phyloP scores from a whole-genome alignment of 306 rosid genomes.

The Castanospermum australe region DNA sequence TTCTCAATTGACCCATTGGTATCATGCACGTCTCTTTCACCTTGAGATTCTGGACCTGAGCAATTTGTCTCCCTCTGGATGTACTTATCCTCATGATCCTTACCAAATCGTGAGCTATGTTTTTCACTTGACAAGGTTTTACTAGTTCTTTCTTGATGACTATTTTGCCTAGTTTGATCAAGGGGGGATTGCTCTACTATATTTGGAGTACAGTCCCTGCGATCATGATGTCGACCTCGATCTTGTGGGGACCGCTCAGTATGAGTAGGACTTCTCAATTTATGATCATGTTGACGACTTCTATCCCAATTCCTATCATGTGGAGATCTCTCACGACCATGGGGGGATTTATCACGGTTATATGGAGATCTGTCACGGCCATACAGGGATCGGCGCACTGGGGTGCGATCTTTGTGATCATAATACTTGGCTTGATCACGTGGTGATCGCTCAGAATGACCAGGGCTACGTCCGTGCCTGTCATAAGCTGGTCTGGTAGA shows the following conservation, averaged over 20 bases:
- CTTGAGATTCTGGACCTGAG: conserved; percentile 61
- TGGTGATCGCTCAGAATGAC: conserved; percentile 84
- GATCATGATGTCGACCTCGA: conserved; percentile 52
- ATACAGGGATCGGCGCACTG: conserved; percentile 50
- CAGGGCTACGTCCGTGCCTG: conserved; percentile 87
- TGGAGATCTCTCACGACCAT: conserved; percentile 67
- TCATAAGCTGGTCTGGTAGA: conserved; percentile 65
- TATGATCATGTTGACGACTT: conserved; percentile 72
- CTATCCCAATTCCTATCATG: conserved; percentile 61
- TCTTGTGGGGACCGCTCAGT: conserved; percentile 69
- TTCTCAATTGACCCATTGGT: conserved; percentile 46
- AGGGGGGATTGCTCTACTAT: conserved; percentile 61
- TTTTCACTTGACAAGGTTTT: conserved; percentile 60
- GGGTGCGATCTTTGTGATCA: conserved; percentile 75
- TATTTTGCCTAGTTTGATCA: conserved; percentile 48
- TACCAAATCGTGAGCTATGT: conserved; percentile 42
- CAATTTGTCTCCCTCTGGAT: conserved; percentile 53
- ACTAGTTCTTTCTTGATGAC: conserved; percentile 47
- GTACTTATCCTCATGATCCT: conserved; percentile 61
- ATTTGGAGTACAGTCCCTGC: conserved; percentile 62
- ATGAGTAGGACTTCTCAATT: conserved; percentile 55
- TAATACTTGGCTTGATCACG: conserved; percentile 64
- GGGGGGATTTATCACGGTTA: conserved; percentile 65
- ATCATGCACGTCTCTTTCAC: conserved; percentile 41
- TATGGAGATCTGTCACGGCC: conserved; percentile 50